phyloP scores from a whole-genome alignment of 495 filamentous ascomycete genomes.

The Aspergillus sclerotioniger region DNA sequence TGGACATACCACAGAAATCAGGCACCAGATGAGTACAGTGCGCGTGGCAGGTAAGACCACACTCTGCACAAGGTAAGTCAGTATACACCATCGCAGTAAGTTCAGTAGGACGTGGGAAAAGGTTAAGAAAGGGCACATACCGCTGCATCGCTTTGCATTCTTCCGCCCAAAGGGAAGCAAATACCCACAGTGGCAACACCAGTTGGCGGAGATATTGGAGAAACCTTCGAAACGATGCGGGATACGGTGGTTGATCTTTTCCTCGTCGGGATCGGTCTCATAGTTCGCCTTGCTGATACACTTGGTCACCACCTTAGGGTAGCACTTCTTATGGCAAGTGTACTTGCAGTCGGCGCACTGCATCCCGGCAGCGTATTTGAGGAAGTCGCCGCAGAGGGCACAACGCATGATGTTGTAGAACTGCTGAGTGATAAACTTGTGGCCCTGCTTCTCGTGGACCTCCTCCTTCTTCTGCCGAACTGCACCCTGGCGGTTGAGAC shows the following conservation, averaged over 20 bases:
- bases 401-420: conserved; percentile 99
- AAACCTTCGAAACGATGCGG: conserved; percentile 94
- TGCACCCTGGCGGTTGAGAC: conserved; percentile 91
- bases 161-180: conserved; percentile 95
- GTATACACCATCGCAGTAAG: conserved; percentile 8
- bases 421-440: conserved; percentile 96
- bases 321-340: conserved; percentile 97
- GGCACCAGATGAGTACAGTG: conserved; percentile 93
- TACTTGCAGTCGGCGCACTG: conserved; percentile 99
- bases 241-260: conserved; percentile 99
- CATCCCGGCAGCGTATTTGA: conserved; percentile 98
- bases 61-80: conserved; percentile 64
- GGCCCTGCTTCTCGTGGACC: conserved; percentile 94
- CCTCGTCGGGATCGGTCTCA: conserved; percentile 96
- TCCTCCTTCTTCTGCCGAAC: conserved; percentile 97
- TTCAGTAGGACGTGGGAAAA: neutral
- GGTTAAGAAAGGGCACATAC: conserved; percentile 46
- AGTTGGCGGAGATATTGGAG: conserved; percentile 95
- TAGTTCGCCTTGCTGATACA: conserved; percentile 99
- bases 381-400: conserved; percentile 94
- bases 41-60: conserved; percentile 84
- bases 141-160: conserved; percentile 86
- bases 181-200: conserved; percentile 99
- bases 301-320: conserved; percentile 96
- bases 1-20: conserved; percentile 99